Base-by-base conservation (phyloP, 345 rosid species). In the Anastatica hierochuntica region DNA sequence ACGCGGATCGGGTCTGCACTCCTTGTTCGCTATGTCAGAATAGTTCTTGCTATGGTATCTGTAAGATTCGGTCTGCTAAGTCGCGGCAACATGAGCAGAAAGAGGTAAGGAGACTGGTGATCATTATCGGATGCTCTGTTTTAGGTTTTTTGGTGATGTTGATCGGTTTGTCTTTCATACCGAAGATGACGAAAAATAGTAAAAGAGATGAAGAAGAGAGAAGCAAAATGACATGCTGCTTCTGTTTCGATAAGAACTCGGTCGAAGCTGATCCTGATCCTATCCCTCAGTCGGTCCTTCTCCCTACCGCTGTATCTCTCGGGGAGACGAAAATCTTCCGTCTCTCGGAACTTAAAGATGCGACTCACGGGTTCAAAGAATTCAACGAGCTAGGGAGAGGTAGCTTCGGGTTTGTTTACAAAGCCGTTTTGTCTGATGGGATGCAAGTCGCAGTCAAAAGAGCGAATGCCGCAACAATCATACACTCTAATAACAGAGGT, bases 11-110 rank as follows among this genome's bases (percentile, higher is more conserved):
- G 50, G 74, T 79, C n/a, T 90, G 96, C 70, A 81, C 90, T 12
- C 75, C 82, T 53, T 90, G 98, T 60, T 90, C 96, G 10, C 77
- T 90, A 56, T 90, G 96, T 79, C 98, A 90, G 73, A 90, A 77
- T 74, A 84, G 83, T 56, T 77, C 94, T 60, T 90, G 96, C 42
- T 68, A 70, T 72, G 71, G 53, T 21, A 63, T 69, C 19, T 88
- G 96, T 38, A 79, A 89, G 31, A 63, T 79, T 35, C n/a, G 26
- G 7, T 38, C 29, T 24, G 40, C 16, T 2, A 48, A 48, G 10
- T 61, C 41, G 8, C 48, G 42, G 31, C 14, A 15, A 33, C 66
- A 68, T 23, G 74, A 64, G 60, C 62, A 52, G 63, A 60, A 9
- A 60, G 74, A 68, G 39, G 58, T 75, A 0, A 26, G 66, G 43